Evolutionary conservation across 495 filamentous ascomycete species (phyloP), one percentile per base, ranked within the genome.

Genomic region (Annulohypoxylon bovei): DNA sequence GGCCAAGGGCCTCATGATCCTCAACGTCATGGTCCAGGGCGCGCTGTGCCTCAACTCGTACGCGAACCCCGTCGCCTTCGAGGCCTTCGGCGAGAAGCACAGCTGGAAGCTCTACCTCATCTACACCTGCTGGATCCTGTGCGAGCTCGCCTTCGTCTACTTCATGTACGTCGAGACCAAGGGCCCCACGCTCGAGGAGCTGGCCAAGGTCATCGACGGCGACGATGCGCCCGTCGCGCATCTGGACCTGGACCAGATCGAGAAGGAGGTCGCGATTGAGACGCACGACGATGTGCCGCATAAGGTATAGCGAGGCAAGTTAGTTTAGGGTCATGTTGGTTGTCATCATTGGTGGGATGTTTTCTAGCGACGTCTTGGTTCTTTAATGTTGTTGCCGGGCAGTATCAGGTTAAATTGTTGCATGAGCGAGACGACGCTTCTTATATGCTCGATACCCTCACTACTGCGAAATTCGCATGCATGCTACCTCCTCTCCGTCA

Each of bases 131-230:
- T 90, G 87, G 85, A 83, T 90, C 75, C 82, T 80, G 59, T 65
- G 86, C 74, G 88, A 90, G 77, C 72, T 89, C 52, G 33, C 73
- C 49, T 86, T 89, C 40, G 86, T 90, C 49, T 90, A 84, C 80
- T 86, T 88, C 80, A 87, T 88, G 80, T 91, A 88, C 70, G 81
- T 89, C 56, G 89, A 91, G 80, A 91, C 88, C 47, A 84, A 83
- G 65, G 87, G 88, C 54, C 85, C 85, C 12, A 88, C 88, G 14
- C 83, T 90, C 52, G 89, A 91, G 79, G 89, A 90, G 77, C 86
- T 91, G 6, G 85, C 83, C 62, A 84, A 83, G 78, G 79, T 87
- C 76, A 88, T 90, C 70, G 88, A 89, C 54, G 87, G 88, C 32
- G 84, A 88, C 11, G 77, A 80, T 0, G 87, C 87, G 40, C 75